Conservation (phyloP, 2,329 filamentous ascomycete species). For the Venturia carpophila region DNA sequence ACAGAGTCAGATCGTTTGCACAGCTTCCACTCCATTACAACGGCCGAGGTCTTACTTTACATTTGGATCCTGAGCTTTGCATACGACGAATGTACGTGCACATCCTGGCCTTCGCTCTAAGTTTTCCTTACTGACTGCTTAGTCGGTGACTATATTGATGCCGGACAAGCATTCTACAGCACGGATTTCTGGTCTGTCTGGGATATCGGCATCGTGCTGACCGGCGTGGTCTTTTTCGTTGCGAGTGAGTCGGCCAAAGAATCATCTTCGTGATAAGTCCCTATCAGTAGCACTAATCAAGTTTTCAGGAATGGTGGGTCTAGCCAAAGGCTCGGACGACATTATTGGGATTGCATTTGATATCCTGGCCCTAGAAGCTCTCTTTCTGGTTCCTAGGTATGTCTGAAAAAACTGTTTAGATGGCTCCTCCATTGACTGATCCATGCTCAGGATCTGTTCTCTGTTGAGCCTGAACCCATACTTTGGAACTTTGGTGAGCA, state of each 20-base stretch:
- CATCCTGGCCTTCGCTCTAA: background rate
- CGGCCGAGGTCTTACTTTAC: slow-evolving; percentile 65
- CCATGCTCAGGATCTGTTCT: slow-evolving; percentile 60
- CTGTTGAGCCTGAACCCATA: slow-evolving; percentile 81
- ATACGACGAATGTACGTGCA: slow-evolving; percentile 58
- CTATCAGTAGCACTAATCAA: background rate
- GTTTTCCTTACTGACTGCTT: slow-evolving; percentile 27
- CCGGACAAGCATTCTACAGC: slow-evolving; percentile 77
- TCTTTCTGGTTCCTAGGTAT: slow-evolving; percentile 74
- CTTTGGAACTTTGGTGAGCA: slow-evolving; percentile 64
- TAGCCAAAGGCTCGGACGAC: slow-evolving; percentile 50
- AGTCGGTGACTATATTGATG: slow-evolving; percentile 60
- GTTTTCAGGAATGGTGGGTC: slow-evolving; percentile 54
- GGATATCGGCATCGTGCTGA: slow-evolving; percentile 57
- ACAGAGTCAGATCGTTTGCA: slow-evolving; percentile 30
- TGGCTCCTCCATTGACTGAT: slow-evolving; percentile 19
- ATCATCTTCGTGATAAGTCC: background rate
- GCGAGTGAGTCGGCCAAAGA: slow-evolving; percentile 49
- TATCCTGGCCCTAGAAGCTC: slow-evolving; percentile 77
- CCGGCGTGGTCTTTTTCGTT: slow-evolving; percentile 62
- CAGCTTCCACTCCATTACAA: slow-evolving; percentile 57
- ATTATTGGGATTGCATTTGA: slow-evolving; percentile 80
- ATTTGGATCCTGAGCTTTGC: slow-evolving; percentile 82
- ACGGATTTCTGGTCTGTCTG: slow-evolving; percentile 74
- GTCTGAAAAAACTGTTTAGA: slow-evolving; percentile 18